These are phyloP conservation scores for Penstemon barbatus DNA, from an alignment of 257 asterid species.

Conservation along the genomic window DNA sequence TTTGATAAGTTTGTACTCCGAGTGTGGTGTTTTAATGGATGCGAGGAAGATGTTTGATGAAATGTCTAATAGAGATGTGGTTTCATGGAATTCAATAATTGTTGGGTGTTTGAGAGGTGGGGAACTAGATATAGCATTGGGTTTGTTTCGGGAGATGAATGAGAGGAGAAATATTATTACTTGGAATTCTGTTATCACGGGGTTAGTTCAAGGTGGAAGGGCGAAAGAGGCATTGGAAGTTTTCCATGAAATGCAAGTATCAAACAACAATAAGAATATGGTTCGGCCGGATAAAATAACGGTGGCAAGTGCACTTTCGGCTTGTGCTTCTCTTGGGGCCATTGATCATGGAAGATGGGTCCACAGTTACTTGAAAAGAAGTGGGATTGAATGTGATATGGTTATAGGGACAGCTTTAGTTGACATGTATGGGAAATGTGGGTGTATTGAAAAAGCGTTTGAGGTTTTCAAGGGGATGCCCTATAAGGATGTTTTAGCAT, in stretches of 20 bases:
- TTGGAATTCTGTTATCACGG: conserved; percentile 86
- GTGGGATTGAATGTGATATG: conserved; percentile 60
- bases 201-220: conserved; percentile 75
- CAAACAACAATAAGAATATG: conserved; percentile 25
- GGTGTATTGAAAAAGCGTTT: conserved; percentile 51
- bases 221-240: conserved; percentile 64
- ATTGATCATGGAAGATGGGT: conserved; percentile 74
- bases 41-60: conserved; percentile 72
- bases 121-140: conserved; percentile 50
- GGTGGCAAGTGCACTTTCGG: conserved; percentile 67
- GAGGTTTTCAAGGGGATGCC: conserved; percentile 59
- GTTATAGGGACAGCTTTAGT: conserved; percentile 78
- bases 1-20: conserved; percentile 54
- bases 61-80: conserved; percentile 64
- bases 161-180: conserved; percentile 54
- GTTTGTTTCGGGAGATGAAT: conserved; percentile 52
- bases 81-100: conserved; percentile 74
- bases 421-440: conserved; percentile 88
- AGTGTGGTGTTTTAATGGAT: conserved; percentile 45
- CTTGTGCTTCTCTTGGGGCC: conserved; percentile 85
- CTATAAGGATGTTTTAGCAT: conserved; percentile 65
- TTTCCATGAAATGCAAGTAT: conserved; percentile 65
- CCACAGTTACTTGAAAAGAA: conserved; percentile 57
- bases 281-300: conserved; percentile 70
- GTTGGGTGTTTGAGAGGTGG: conserved; percentile 62